These are phyloP conservation scores for Eucalyptus brandiana DNA, from an alignment of 345 rosid species.

Conservation along the genomic window DNA sequence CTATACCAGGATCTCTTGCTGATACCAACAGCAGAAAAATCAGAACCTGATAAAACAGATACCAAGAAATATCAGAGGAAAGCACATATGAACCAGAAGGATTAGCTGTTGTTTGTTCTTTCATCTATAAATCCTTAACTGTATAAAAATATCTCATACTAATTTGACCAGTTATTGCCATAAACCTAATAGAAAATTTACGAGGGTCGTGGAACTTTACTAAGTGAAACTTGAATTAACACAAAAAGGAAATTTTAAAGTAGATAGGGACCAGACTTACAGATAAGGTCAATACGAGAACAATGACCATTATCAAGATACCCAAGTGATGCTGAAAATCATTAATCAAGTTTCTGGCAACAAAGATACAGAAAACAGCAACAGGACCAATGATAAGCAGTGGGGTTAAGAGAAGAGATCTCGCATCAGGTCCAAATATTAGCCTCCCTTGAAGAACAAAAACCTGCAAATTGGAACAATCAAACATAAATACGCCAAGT, in stretches of 20 bases:
- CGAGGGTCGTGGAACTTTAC: not conserved
- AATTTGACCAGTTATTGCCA: not conserved
- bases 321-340: conserved; percentile 67
- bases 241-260: not conserved
- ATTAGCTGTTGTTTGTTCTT: not conserved
- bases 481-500: not conserved
- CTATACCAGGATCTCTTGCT: conserved; percentile 93
- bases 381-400: conserved; percentile 71
- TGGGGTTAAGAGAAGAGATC: conserved; percentile 47
- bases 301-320: conserved; percentile 40
- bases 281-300: conserved; percentile 16
- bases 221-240: not conserved
- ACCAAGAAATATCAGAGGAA: not conserved
- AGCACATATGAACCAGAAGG: not conserved
- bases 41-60: conserved; percentile 39
- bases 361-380: conserved; percentile 61
- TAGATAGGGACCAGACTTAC: conserved; percentile 38
- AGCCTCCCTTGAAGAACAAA: conserved; percentile 70
- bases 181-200: not conserved
- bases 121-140: not conserved
- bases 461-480: conserved; percentile 29
- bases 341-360: conserved; percentile 54
- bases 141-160: not conserved
- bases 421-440: conserved; percentile 92
- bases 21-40: conserved; percentile 70